These are phyloP conservation scores for Fusarium algeriense DNA, from an alignment of 2,329 filamentous ascomycete genomes.

Conservation along the genomic window DNA sequence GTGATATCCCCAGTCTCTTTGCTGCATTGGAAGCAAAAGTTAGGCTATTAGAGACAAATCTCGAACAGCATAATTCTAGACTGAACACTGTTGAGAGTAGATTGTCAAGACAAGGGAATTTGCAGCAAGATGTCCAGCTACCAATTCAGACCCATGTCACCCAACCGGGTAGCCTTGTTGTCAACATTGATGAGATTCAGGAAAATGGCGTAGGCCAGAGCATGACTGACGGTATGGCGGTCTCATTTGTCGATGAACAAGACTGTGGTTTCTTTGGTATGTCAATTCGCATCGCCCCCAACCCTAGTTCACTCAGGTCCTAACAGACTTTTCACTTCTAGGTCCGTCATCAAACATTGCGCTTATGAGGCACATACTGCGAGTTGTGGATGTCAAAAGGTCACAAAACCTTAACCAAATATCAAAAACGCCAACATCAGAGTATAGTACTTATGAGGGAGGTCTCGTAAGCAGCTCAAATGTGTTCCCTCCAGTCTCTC, in stretches of 20 bases:
- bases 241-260: conserved; percentile 9
- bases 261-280: conserved; percentile 21
- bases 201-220: neutral
- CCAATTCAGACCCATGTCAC: neutral
- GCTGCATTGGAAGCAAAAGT: conserved; percentile 4
- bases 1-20: neutral
- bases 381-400: neutral
- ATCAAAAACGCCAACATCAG: neutral
- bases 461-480: neutral
- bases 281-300: accelerated
- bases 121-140: neutral
- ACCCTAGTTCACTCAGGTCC: accelerated
- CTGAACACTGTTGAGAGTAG: neutral
- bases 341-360: conserved; percentile 12
- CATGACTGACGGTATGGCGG: conserved; percentile 11
- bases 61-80: neutral
- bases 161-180: neutral
- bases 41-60: neutral
- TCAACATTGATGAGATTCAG: neutral
- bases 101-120: neutral
- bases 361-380: neutral
- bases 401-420: neutral
- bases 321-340: neutral
- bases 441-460: neutral
- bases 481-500: neutral